Conservation (phyloP, 768 basidiomycete species). For the Scleroderma citrinum region DNA sequence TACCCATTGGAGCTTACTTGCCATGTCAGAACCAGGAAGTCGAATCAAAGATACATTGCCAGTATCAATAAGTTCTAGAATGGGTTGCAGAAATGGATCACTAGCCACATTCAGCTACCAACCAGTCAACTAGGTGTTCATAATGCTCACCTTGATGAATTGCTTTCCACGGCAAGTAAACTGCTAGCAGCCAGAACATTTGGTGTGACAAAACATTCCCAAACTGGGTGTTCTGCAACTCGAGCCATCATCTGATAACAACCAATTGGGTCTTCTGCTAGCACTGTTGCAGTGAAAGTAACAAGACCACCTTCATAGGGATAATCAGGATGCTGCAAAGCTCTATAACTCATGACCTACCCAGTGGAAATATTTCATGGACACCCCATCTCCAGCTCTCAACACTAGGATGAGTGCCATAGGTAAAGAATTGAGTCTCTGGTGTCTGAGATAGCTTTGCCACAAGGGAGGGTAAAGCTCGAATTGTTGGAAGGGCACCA, state of each 20-base stretch:
- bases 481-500: constrained; percentile 44
- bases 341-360: constrained; percentile 32
- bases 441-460: constrained; percentile 39
- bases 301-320: constrained; percentile 55
- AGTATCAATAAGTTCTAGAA: constrained; percentile 36
- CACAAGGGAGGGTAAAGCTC: constrained; percentile 43
- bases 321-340: not conserved
- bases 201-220: constrained; percentile 64
- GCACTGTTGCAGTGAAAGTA: constrained; percentile 61
- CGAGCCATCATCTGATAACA: constrained; percentile 43
- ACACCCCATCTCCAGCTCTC: constrained; percentile 53
- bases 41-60: constrained; percentile 50
- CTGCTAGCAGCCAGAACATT: constrained; percentile 48
- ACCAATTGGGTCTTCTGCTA: constrained; percentile 48
- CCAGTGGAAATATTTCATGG: constrained; percentile 61
- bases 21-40: constrained; percentile 38
- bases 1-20: constrained; percentile 18
- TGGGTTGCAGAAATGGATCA: constrained; percentile 13
- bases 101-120: not conserved
- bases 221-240: constrained; percentile 56
- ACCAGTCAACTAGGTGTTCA: not conserved
- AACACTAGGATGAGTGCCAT: constrained; percentile 56
- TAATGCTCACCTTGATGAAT: constrained; percentile 7
- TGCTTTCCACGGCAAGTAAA: constrained; percentile 6
- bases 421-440: constrained; percentile 57